Evolutionary conservation across 306 rosid genomes (phyloP).

Genomic region (Quercus berberidifolia): DNA sequence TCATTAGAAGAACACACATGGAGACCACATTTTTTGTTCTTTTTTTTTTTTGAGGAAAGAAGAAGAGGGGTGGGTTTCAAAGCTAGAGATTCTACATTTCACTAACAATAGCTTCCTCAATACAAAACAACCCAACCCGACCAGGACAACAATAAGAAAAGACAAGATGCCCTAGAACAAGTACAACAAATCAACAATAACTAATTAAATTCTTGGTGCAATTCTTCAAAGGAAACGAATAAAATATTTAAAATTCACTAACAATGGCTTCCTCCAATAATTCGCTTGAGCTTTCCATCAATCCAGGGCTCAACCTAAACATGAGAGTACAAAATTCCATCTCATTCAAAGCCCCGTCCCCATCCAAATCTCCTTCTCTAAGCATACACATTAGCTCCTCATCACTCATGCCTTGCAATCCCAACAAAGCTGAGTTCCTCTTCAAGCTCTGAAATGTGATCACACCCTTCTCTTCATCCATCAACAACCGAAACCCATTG

Average conservation of each 20-base stretch:
- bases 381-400: constrained; percentile 71
- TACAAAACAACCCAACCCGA: not conserved
- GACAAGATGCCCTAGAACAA: not conserved
- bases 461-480: constrained; percentile 56
- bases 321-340: constrained; percentile 85
- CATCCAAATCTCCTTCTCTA: constrained; percentile 81
- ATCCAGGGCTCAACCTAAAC: constrained; percentile 79
- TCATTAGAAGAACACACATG: constrained; percentile 4
- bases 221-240: not conserved
- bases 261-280: constrained; percentile 55
- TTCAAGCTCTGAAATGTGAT: constrained; percentile 85
- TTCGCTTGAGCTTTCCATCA: constrained; percentile 56
- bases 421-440: constrained; percentile 66
- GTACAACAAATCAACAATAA: not conserved
- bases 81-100: not conserved
- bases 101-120: not conserved
- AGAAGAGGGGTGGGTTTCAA: not conserved
- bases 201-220: too few species aligned
- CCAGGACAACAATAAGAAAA: not conserved
- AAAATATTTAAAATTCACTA: not conserved
- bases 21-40: not conserved
- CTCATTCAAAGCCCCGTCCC: constrained; percentile 67
- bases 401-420: constrained; percentile 63
- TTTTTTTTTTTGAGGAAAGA: not conserved
- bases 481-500: constrained; percentile 61